Conservation (phyloP, 208 protist species). For the Blechomonas ayalai region DNA sequence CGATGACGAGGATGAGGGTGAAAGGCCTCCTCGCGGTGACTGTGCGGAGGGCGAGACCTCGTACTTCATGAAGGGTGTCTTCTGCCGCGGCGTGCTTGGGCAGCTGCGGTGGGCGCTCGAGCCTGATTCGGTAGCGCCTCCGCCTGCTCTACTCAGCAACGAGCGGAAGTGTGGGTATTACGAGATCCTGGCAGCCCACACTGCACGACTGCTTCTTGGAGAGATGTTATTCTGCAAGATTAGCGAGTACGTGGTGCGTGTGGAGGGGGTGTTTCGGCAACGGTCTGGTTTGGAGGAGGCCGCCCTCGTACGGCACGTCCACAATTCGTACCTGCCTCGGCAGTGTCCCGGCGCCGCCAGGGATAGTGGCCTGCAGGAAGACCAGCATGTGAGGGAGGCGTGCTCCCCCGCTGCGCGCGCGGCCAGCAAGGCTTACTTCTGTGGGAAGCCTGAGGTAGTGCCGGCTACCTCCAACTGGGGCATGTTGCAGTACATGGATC, state of each 20-base stretch:
- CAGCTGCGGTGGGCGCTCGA: constrained; percentile 61
- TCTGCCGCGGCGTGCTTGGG: constrained; percentile 56
- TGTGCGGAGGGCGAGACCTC: constrained; percentile 6
- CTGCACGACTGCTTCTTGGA: constrained; percentile 32
- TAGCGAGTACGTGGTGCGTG: constrained; percentile 51
- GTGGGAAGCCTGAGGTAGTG: too few species aligned
- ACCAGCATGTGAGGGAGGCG: too few species aligned
- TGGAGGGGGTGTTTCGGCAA: constrained; percentile 33
- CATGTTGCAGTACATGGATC: constrained; percentile 13
- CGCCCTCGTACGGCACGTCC: too few species aligned
- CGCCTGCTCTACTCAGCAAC: constrained; percentile 5
- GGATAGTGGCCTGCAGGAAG: too few species aligned
- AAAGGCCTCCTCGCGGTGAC: background rate
- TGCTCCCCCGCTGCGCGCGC: too few species aligned
- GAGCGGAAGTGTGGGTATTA: constrained; percentile 7
- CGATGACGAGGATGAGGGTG: constrained; percentile 1
- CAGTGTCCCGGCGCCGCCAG: too few species aligned
- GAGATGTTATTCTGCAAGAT: constrained; percentile 42
- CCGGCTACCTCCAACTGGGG: constrained; percentile 15
- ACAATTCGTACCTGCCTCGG: too few species aligned
- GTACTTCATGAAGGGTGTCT: constrained; percentile 17
- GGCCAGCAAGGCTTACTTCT: too few species aligned
- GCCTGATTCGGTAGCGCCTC: constrained; percentile 20
- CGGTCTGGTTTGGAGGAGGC: too few species aligned
- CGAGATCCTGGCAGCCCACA: constrained; percentile 35